Base-by-base conservation (phyloP, 1,284 basidiomycete species). In the Chalciporus sp. region DNA sequence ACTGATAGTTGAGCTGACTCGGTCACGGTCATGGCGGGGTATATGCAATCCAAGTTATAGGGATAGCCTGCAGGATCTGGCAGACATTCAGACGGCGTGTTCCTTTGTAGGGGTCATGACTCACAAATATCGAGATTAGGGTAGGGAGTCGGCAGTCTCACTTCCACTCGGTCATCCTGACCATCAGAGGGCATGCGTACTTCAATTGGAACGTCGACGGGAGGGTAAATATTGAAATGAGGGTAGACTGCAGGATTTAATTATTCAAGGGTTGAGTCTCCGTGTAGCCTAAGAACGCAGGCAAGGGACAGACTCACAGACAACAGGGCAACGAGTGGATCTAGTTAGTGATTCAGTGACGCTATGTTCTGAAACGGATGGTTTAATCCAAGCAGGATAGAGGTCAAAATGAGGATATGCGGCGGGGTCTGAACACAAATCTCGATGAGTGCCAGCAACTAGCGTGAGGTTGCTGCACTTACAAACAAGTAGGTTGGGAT, bases 321-420 rank as follows among this genome's bases (percentile, higher is more conserved):
- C 58, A 43, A 35, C 39, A 23, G 59, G 61, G 49, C 58, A 63
- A 20, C 33, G 10, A 29, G 12, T 47, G 12, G 23, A 23, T 35
- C 41, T 39, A 37, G 12, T 8, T 19, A 42, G 20, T 7, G 23
- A 37, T 43, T 57, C 43, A 3, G 42, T 35, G 20, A n/a, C 29
- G 20, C 53, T 42, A 17, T 23, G 16, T 39, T 33, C 47, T n/a
- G 5, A 46, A 31, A 27, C 16, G 23, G 45, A 14, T 37, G 1
- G n/a, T 4, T 52, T 55, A 33, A 39, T 46, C 45, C 39, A 28
- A 23, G 47, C 55, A 6, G 80, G 78, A 47, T 81, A 81, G 31
- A 81, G 60, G 33, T 79, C 73, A 39, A 81, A 73, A 62, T 72
- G 58, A 49, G 80, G 79, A 58, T 81, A 81, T 9, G 68, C 69